Base-by-base conservation (phyloP, 225 moss, liverwort and hornwort genomes). In the Marchantia polymorpha region DNA sequence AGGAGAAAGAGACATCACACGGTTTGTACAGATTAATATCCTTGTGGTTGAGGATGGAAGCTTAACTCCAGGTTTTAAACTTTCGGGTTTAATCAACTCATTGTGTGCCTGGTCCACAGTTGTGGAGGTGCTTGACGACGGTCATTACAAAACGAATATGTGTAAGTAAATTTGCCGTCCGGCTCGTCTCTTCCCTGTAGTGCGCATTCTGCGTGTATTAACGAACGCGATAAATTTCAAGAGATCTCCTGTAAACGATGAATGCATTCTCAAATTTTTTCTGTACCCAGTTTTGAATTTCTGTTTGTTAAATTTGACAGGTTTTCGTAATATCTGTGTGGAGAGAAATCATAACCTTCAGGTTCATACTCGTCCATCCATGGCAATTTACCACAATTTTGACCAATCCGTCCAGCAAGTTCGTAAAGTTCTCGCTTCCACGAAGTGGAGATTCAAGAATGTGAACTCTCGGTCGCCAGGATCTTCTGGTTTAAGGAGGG, bases 1-100 rank as follows among this genome's bases (percentile, higher is more conserved):
- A 75, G 81, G 64, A 76, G 81, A 53, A 82, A 82, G 27, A 76
- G 76, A 19, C 76, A 82, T 68, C 73, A 73, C 54, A 55, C 73
- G 5, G 73, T 73, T 14, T 73, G 73, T 55, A 73, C 54, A 29
- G 73, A 73, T 23, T 73, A 53, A 27, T 52, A 27, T 31, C 23
- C 29, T 67, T 31, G 13, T 31, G 27, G 13, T 67, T 39, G 69
- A 46, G 69, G 19, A 47, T 39, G 39, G 46, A 48, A 39, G 19
- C 69, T 39, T 39, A 16, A 69, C 69, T 46, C 20, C 47, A 69
- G 46, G 69, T 14, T 69, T 9, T 69, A 7, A 69, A 46, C 12
- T 15, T 69, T 48, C 7, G 39, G 8, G 47, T 69, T 47, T 46
- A 19, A 69, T 69, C 27, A 47, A 69, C 31, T 68, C 68, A 31